Conservation (phyloP, 352 stramenopile species). For the Pythium volutum region DNA sequence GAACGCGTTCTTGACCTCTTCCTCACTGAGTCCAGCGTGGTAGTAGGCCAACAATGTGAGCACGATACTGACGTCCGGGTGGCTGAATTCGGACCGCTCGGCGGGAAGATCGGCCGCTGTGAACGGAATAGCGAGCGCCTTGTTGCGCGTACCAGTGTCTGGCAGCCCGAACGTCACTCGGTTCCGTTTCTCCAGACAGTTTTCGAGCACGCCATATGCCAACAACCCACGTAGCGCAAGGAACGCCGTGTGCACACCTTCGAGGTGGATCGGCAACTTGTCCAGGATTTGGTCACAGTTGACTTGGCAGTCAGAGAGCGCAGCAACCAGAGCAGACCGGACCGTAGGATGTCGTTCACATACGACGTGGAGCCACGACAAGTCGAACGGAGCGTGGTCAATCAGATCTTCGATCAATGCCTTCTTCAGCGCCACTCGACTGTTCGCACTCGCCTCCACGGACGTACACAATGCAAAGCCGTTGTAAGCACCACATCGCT, state of each 20-base stretch:
- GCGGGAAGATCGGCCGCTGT: conserved; percentile 50
- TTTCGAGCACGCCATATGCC: conserved; percentile 68
- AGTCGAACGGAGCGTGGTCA: conserved; percentile 44
- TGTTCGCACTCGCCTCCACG: conserved; percentile 5
- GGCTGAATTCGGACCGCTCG: conserved; percentile 18
- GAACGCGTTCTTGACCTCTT: conserved; percentile 5
- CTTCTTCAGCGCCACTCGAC: conserved; percentile 28
- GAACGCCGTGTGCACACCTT: conserved; percentile 32
- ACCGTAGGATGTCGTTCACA: conserved; percentile 22
- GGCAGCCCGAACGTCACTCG: conserved; percentile 76
- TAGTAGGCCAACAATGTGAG: conserved; percentile 18
- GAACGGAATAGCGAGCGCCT: conserved; percentile 85
- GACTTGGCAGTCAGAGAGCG: not conserved
- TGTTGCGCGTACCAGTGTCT: conserved; percentile 33
- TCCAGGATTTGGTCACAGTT: conserved; percentile 21
- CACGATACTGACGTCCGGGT: conserved; percentile 17
- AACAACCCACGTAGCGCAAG: conserved; percentile 72
- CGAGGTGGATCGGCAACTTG: not conserved
- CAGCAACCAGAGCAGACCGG: conserved; percentile 23
- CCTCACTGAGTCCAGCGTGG: conserved; percentile 8
- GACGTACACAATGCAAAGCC: conserved; percentile 38
- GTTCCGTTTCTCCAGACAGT: conserved; percentile 81
- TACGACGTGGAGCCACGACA: conserved; percentile 57
- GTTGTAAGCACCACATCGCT: conserved; percentile 36
- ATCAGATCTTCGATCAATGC: conserved; percentile 67